Evolutionary conservation across 2,329 filamentous ascomycete genomes (phyloP).

Genomic region (Akanthomyces muscarius): DNA sequence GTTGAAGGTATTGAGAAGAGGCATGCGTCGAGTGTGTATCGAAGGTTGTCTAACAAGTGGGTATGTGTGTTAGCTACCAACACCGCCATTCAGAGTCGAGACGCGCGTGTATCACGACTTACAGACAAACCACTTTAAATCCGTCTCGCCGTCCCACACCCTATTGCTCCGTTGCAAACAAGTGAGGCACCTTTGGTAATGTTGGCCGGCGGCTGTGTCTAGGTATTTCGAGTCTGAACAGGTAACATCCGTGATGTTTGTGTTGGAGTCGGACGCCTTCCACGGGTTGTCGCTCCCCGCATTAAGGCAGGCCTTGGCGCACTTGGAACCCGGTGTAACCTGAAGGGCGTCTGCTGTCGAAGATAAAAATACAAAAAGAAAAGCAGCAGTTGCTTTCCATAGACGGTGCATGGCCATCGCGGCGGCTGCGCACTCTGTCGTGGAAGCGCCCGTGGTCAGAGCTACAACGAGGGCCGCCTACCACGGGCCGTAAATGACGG

Average conservation of each 20-base stretch:
- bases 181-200: conserved; percentile 43
- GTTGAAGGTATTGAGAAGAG: conserved; percentile 36
- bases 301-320: conserved; percentile 45
- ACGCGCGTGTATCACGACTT: conserved; percentile 22
- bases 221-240: conserved; percentile 42
- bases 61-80: neutral
- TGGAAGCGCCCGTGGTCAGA: too few relatives aligned
- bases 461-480: too few relatives aligned
- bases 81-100: too few relatives aligned
- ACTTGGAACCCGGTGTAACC: conserved; percentile 49
- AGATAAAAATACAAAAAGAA: too few relatives aligned
- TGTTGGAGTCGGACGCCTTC: conserved; percentile 36
- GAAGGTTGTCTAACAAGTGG: conserved; percentile 43
- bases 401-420: too few relatives aligned
- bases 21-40: conserved; percentile 46
- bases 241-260: conserved; percentile 43
- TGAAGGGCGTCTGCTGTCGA: conserved; percentile 32
- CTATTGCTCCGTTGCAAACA: conserved; percentile 45
- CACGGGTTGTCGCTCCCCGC: conserved; percentile 30
- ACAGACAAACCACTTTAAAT: conserved; percentile 47
- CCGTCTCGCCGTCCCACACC: conserved; percentile 34
- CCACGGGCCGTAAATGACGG: too few relatives aligned
- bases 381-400: too few relatives aligned
- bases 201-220: conserved; percentile 35
- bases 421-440: too few relatives aligned